phyloP scores from a whole-genome alignment of 2,329 filamentous ascomycete genomes.

The Neofusicoccum parvum region DNA sequence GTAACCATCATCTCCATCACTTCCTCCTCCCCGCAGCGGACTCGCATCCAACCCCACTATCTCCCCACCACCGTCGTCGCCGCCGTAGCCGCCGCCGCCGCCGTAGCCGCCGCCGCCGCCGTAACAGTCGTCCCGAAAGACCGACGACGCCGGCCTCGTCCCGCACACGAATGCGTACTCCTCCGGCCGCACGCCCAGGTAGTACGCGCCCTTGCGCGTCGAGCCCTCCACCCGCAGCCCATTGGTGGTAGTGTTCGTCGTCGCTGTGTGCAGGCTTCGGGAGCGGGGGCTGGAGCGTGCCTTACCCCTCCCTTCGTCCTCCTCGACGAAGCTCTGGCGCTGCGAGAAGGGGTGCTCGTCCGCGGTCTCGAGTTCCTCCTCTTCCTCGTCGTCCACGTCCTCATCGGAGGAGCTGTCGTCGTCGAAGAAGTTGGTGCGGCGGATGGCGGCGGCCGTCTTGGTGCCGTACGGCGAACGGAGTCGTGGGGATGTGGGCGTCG shows the following conservation, averaged over 20 bases:
- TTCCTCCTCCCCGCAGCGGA: too few relatives aligned
- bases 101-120: background rate
- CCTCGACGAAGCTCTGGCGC: background rate
- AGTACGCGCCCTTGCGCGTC: background rate
- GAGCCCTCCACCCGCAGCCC: background rate
- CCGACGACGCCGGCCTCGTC: background rate
- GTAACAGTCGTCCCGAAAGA: background rate
- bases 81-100: background rate
- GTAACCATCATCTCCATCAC: background rate
- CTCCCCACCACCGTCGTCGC: background rate
- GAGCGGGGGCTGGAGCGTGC: background rate
- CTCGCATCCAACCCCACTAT: too few relatives aligned
- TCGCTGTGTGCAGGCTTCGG: background rate
- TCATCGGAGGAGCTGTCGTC: conserved; percentile 27
- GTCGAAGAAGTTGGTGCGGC: conserved; percentile 41
- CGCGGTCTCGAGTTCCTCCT: background rate
- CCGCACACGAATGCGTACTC: conserved; percentile 18
- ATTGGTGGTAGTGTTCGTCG: background rate
- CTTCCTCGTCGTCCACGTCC: background rate
- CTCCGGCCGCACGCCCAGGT: conserved; percentile 1
- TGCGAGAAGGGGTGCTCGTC: conserved; percentile 16
- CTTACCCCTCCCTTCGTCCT: background rate
- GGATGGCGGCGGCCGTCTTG: conserved; percentile 26
- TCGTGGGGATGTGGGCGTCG: background rate
- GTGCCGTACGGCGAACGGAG: background rate